Conservation (phyloP, 495 filamentous ascomycete species). For the Penicillium turbatum region DNA sequence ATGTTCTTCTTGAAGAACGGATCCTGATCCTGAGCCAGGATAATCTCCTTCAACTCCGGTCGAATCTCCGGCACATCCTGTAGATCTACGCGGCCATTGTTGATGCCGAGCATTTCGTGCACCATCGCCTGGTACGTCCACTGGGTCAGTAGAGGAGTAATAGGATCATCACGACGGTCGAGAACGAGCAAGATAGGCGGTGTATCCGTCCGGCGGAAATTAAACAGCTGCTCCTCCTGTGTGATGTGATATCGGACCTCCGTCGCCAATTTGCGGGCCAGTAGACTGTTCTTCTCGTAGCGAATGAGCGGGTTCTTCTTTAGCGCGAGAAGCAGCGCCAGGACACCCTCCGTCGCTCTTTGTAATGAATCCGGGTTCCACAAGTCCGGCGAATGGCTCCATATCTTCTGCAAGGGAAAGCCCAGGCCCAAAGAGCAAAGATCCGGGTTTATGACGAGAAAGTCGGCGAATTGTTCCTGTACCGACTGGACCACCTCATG, state of each 20-base stretch:
- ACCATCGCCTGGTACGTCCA: slow-evolving; percentile 99
- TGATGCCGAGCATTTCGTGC: slow-evolving; percentile 88
- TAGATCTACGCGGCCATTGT: slow-evolving; percentile 87
- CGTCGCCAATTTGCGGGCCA: slow-evolving; percentile 88
- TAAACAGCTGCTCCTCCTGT: slow-evolving; percentile 95
- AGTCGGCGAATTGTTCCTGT: slow-evolving; percentile 95
- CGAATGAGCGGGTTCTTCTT: slow-evolving; percentile 96
- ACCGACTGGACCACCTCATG: slow-evolving; percentile 91
- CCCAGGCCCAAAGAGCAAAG: slow-evolving; percentile 77
- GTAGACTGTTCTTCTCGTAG: slow-evolving; percentile 85
- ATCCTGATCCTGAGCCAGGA: slow-evolving; percentile 94
- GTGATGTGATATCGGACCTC: slow-evolving; percentile 90
- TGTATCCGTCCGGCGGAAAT: slow-evolving; percentile 93
- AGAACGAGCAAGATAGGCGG: slow-evolving; percentile 87
- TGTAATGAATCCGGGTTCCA: slow-evolving; percentile 89
- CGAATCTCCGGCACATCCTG: slow-evolving; percentile 82
- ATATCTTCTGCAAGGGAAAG: slow-evolving; percentile 71
- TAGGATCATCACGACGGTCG: slow-evolving; percentile 89
- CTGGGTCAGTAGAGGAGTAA: slow-evolving; percentile 92
- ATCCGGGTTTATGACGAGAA: slow-evolving; percentile 90
- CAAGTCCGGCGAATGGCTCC: slow-evolving; percentile 68
- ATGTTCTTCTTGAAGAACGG: slow-evolving; percentile 99
- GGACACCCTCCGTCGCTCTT: slow-evolving; percentile 77
- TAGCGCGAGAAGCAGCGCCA: slow-evolving; percentile 74
- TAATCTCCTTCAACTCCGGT: slow-evolving; percentile 90